phyloP scores from a whole-genome alignment of 202 grass and related monocot species.

The Zizania palustris region DNA sequence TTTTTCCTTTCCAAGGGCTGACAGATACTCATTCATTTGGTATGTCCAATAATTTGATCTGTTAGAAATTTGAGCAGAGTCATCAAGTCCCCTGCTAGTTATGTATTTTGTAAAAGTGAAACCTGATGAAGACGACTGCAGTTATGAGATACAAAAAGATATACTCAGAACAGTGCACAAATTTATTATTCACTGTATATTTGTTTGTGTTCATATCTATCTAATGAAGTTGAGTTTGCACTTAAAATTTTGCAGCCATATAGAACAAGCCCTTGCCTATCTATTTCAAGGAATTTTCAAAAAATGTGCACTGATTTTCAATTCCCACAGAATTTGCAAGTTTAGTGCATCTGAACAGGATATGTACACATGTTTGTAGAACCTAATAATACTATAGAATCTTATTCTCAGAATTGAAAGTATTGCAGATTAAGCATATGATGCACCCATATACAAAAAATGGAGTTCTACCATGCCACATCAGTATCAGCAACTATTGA shows the following conservation, averaged over 20 bases:
- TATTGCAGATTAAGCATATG: constrained; percentile 13
- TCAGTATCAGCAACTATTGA: constrained; percentile 32
- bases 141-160: neutral
- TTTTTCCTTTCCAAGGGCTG: constrained; percentile 52
- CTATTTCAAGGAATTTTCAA: too few species aligned
- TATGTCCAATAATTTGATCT: constrained; percentile 61
- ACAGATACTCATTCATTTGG: constrained; percentile 60
- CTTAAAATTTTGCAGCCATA: too few species aligned
- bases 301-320: too few species aligned
- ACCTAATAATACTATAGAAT: constrained; percentile 6
- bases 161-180: too few species aligned
- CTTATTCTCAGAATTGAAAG: constrained; percentile 10
- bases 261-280: too few species aligned
- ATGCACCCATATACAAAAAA: neutral
- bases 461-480: constrained; percentile 1
- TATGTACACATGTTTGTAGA: neutral
- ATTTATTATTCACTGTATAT: too few species aligned
- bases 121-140: constrained; percentile 48
- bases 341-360: too few species aligned
- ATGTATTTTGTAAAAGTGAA: constrained; percentile 59
- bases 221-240: too few species aligned
- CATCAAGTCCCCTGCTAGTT: constrained; percentile 43
- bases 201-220: too few species aligned
- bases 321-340: too few species aligned
- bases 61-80: constrained; percentile 23